phyloP scores from a whole-genome alignment of 2,329 filamentous ascomycete genomes.

The Leptographium galeiforme region DNA sequence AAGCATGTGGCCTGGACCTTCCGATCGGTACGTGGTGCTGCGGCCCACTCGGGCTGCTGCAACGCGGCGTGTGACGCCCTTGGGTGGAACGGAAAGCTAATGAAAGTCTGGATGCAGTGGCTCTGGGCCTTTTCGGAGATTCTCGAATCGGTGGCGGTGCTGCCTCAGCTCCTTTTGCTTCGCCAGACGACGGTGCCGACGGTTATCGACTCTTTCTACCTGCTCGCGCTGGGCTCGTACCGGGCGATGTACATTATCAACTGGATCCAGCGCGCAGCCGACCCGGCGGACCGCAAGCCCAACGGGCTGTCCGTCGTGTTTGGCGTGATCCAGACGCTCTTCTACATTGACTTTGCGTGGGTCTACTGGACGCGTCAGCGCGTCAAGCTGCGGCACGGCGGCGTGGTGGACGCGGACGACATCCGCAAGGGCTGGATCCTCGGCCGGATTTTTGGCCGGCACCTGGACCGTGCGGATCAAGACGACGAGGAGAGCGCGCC shows the following conservation, averaged over 20 bases:
- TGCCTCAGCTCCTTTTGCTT: conserved; percentile 82
- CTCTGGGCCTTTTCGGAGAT: conserved; percentile 83
- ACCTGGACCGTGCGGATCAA: conserved; percentile 31
- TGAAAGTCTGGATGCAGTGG: conserved; percentile 34
- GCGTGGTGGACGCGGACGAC: conserved; percentile 82
- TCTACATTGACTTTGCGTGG: conserved; percentile 93
- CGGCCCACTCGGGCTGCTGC: neutral
- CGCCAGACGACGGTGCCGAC: conserved; percentile 93
- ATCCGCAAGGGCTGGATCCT: conserved; percentile 76
- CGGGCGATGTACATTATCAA: conserved; percentile 82
- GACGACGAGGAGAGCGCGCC: conserved; percentile 46
- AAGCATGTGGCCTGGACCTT: conserved; percentile 31
- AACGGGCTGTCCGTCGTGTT: conserved; percentile 71
- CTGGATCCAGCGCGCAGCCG: conserved; percentile 63
- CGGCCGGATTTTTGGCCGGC: conserved; percentile 58
- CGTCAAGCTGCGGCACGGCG: conserved; percentile 81
- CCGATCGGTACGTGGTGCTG: conserved; percentile 27
- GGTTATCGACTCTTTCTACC: conserved; percentile 93
- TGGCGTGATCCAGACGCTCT: conserved; percentile 74
- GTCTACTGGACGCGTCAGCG: conserved; percentile 89
- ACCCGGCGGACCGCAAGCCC: conserved; percentile 42
- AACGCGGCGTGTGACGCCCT: neutral
- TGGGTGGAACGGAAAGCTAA: neutral
- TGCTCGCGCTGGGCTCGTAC: conserved; percentile 76
- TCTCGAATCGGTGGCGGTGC: conserved; percentile 79